These are phyloP conservation scores for Akanthomyces muscarius DNA, from an alignment of 2,329 filamentous ascomycete genomes.

Conservation along the genomic window DNA sequence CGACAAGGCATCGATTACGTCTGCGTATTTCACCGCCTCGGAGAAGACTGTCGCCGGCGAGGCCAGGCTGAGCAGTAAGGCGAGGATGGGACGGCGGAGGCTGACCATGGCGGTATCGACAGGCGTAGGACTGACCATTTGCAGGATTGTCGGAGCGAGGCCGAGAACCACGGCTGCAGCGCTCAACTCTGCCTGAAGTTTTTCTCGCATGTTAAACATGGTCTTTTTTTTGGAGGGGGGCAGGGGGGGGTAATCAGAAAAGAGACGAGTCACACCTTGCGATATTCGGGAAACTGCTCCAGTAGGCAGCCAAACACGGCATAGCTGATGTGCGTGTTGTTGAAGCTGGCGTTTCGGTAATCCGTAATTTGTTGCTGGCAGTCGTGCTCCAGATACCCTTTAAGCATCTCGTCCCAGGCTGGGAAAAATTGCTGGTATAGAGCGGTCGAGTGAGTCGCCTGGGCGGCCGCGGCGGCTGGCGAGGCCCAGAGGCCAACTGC, in stretches of 20 bases:
- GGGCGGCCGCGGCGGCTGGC: neutral
- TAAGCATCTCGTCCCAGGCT: conserved; percentile 1
- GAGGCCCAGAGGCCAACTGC: neutral
- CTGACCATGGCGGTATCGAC: conserved; percentile 6
- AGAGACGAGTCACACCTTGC: neutral
- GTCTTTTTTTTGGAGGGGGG: neutral
- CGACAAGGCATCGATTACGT: neutral
- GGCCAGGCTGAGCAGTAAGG: neutral
- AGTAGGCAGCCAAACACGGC: neutral
- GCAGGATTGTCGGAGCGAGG: neutral
- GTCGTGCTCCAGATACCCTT: neutral
- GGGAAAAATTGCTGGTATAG: conserved; percentile 9
- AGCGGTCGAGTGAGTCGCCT: neutral
- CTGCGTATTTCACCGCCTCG: neutral
- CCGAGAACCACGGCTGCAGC: conserved; percentile 7
- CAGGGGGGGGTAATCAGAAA: neutral
- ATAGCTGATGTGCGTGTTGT: conserved; percentile 3
- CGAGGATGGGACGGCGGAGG: conserved; percentile 1
- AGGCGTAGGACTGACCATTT: conserved; percentile 3
- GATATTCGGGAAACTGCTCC: conserved; percentile 10
- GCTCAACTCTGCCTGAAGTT: neutral
- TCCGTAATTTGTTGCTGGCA: neutral
- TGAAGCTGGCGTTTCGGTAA: conserved; percentile 5
- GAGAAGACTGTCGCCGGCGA: neutral
- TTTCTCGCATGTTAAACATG: neutral